Conservation (phyloP, 2,329 filamentous ascomycete genomes). For the Xylaria sp. region DNA sequence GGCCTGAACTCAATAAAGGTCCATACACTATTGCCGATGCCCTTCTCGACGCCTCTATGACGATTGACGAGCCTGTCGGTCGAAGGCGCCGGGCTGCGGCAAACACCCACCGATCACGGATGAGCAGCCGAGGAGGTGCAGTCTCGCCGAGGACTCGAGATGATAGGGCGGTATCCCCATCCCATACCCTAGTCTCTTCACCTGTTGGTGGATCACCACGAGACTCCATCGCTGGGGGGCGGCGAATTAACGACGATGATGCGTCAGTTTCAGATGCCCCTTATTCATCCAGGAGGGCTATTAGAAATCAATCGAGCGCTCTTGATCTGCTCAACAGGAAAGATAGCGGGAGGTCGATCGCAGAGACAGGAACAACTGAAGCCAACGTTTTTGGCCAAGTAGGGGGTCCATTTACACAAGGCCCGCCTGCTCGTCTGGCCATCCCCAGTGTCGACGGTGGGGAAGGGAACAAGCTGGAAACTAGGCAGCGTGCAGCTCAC, state of each 20-base stretch:
- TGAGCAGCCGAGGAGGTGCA: conserved; percentile 52
- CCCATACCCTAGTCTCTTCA: conserved; percentile 46
- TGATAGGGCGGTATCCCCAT: conserved; percentile 46
- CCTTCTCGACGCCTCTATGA: conserved; percentile 89
- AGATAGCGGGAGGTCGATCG: conserved; percentile 67
- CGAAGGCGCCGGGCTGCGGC: conserved; percentile 63
- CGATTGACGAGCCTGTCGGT: conserved; percentile 76
- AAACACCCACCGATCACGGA: conserved; percentile 62
- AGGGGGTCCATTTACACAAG: conserved; percentile 64
- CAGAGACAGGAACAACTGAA: conserved; percentile 69
- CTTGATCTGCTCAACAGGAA: conserved; percentile 69
- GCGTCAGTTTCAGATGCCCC: conserved; percentile 55
- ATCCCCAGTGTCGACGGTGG: conserved; percentile 49
- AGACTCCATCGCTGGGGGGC: conserved; percentile 51
- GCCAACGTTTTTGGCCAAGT: conserved; percentile 70
- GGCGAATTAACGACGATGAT: conserved; percentile 50
- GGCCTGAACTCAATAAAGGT: conserved; percentile 52
- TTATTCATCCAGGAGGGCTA: conserved; percentile 57
- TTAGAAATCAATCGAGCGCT: conserved; percentile 70
- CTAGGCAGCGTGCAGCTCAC: conserved; percentile 73
- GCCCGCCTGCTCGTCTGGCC: conserved; percentile 49
- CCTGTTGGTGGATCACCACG: conserved; percentile 54
- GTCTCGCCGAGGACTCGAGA: conserved; percentile 54
- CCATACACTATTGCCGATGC: conserved; percentile 90
- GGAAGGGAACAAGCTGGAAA: conserved; percentile 49